These are phyloP conservation scores for Penicillium lividum DNA, from an alignment of 495 filamentous ascomycete genomes.

Conservation along the genomic window DNA sequence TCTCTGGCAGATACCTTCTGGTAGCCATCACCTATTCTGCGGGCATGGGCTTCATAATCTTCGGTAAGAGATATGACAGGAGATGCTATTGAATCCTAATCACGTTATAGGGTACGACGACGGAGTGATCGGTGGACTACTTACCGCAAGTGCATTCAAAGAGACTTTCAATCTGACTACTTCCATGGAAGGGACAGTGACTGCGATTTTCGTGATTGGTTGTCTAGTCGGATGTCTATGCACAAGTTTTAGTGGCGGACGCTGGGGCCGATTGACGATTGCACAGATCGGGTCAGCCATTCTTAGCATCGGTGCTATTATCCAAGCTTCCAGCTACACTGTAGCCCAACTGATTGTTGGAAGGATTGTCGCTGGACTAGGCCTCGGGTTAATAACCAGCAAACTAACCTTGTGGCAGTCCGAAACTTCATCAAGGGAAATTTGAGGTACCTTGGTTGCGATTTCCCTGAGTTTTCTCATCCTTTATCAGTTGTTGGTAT, in stretches of 20 bases:
- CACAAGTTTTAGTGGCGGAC: conserved; percentile 9
- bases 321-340: conserved; percentile 49
- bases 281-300: conserved; percentile 47
- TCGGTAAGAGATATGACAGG: conserved; percentile 11
- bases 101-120: conserved; percentile 15
- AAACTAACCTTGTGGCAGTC: conserved; percentile 19
- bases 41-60: conserved; percentile 22
- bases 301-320: conserved; percentile 52
- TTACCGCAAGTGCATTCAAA: conserved; percentile 17
- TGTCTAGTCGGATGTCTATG: conserved; percentile 15
- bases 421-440: conserved; percentile 13
- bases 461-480: conserved; percentile 18
- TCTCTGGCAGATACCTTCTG: conserved; percentile 14
- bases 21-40: conserved; percentile 17
- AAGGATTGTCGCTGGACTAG: conserved; percentile 39
- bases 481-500: conserved; percentile 22
- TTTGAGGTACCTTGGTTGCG: conserved; percentile 14
- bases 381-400: conserved; percentile 20
- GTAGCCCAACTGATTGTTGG: conserved; percentile 46
- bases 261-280: conserved; percentile 18
- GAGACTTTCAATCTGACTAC: conserved; percentile 18
- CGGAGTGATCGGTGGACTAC: conserved; percentile 20
- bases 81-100: neutral
- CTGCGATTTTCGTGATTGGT: conserved; percentile 38
- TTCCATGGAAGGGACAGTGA: conserved; percentile 22